These are phyloP conservation scores for bread wheat (Triticum aestivum) DNA, from an alignment of 176 grass and related monocot genomes.

Conservation along the genomic window IWGSC_CS_RefSeq_v2.1 NC_057808.1:376648145-376648644, in stretches of 20 bases:
- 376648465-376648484: background rate
- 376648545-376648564: slow-evolving; percentile 43
- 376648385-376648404: too few species aligned
- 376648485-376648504: slow-evolving; percentile 45
- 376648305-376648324: background rate
- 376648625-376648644: slow-evolving; percentile 39
- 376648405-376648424: too few species aligned
- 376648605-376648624: slow-evolving; percentile 64
- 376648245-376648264: too few species aligned
- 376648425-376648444: too few species aligned
- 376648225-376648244: too few species aligned
- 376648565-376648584: slow-evolving; percentile 46
- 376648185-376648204: background rate
- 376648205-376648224: background rate
- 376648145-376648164: background rate
- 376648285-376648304: background rate
- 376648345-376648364: background rate
- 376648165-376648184: too few species aligned
- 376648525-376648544: slow-evolving; percentile 54
- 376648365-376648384: too few species aligned
- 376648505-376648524: slow-evolving; percentile 54
- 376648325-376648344: background rate
- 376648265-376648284: background rate
- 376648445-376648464: background rate
- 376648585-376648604: slow-evolving; percentile 62